These are phyloP conservation scores for Mikania micrantha DNA, from an alignment of 129 eudicot genomes.

Conservation along the genomic window DNA sequence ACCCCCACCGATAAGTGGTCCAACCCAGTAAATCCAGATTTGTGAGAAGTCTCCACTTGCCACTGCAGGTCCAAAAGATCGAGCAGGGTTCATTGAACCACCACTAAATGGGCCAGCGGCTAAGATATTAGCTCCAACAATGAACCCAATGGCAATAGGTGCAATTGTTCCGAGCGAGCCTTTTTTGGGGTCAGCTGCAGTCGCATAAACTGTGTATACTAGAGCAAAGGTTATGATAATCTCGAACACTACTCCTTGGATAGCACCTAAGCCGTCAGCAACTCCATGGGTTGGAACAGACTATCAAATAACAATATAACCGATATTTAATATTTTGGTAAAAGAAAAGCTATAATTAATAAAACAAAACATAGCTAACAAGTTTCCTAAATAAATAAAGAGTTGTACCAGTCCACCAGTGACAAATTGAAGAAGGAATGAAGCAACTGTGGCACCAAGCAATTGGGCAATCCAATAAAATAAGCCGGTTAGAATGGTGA, in stretches of 20 bases:
- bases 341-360: background rate
- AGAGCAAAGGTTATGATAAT: no score
- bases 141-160: constrained; percentile 50
- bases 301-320: constrained; percentile 15
- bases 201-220: no score
- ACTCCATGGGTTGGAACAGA: constrained; percentile 46
- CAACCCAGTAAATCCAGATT: constrained; percentile 58
- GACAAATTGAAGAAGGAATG: constrained; percentile 45
- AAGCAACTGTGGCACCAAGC: constrained; percentile 54
- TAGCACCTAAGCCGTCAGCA: constrained; percentile 27
- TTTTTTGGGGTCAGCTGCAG: no score
- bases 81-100: constrained; percentile 7
- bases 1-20: constrained; percentile 69
- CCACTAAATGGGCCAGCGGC: constrained; percentile 50
- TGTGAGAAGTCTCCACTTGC: constrained; percentile 38
- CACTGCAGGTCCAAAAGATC: constrained; percentile 37
- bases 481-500: constrained; percentile 46
- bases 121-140: constrained; percentile 53
- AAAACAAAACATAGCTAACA: background rate
- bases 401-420: constrained; percentile 30
- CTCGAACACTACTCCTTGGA: no score
- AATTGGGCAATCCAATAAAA: constrained; percentile 64
- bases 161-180: constrained; percentile 43
- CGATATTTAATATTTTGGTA: background rate
- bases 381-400: background rate